Evolutionary conservation across 139 green algal species (phyloP).

Genomic region (Limnomonas spitsbergensis): DNA sequence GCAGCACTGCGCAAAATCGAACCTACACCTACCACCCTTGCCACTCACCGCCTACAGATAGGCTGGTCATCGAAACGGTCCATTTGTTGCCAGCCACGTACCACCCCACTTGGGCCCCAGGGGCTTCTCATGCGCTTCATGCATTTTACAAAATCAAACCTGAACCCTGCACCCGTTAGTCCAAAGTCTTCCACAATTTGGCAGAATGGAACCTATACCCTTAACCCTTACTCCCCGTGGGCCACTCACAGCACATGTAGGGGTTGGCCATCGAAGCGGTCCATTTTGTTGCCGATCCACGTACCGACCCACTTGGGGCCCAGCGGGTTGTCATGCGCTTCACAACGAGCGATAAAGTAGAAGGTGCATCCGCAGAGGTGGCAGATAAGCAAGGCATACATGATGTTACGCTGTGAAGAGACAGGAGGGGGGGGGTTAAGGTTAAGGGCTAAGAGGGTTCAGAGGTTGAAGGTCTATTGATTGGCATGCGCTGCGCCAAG

Average conservation of each 20-base stretch:
- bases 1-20: too few species aligned
- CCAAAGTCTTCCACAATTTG: too few species aligned
- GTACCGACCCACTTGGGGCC: background rate
- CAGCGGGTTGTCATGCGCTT: background rate
- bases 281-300: background rate
- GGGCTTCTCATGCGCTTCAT: too few species aligned
- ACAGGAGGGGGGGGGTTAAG: too few species aligned
- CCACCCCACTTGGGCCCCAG: background rate
- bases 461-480: too few species aligned
- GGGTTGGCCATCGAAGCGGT: background rate
- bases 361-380: background rate
- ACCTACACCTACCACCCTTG: too few species aligned
- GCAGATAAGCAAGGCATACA: background rate
- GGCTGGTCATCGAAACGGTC: background rate
- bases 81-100: background rate
- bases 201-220: too few species aligned
- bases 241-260: background rate
- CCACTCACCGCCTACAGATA: background rate
- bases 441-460: too few species aligned
- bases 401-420: slow-evolving; percentile 10
- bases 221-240: too few species aligned
- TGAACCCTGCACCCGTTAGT: too few species aligned
- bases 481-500: too few species aligned
- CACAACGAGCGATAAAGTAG: background rate
- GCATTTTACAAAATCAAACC: too few species aligned